A percentile compares a stretch with the other conserved stretches of the same genome.
phyloP scores from a whole-genome alignment of 495 filamentous ascomycete genomes.

The Bombardia bombarda region DNA sequence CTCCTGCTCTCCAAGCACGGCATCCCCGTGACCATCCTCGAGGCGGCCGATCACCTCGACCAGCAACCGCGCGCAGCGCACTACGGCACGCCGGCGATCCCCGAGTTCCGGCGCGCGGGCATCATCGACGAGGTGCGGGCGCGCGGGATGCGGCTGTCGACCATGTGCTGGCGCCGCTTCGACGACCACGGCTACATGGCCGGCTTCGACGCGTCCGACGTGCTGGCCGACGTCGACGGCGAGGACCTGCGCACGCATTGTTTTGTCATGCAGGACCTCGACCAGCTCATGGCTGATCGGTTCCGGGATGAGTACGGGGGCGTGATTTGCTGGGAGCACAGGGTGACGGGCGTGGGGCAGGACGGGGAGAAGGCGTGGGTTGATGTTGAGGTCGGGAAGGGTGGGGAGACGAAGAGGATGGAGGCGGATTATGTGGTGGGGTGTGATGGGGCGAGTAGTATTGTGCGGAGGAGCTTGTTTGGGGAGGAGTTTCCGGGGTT shows the following conservation, averaged over 20 bases:
- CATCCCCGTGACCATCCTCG: slow-evolving; percentile 46
- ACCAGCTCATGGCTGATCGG: slow-evolving; percentile 40
- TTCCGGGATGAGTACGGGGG: slow-evolving; percentile 32
- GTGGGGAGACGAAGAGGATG: slow-evolving; percentile 28
- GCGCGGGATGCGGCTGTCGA: slow-evolving; percentile 40
- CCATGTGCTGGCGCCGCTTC: slow-evolving; percentile 45
- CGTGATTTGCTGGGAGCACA: slow-evolving; percentile 40
- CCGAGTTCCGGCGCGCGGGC: slow-evolving; percentile 47
- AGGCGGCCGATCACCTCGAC: slow-evolving; percentile 43
- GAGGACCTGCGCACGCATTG: slow-evolving; percentile 31
- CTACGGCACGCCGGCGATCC: slow-evolving; percentile 45
- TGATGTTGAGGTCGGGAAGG: slow-evolving; percentile 38
- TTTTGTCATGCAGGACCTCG: slow-evolving; percentile 27
- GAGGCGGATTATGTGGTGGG: slow-evolving; percentile 51
- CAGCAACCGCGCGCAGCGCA: slow-evolving; percentile 48
- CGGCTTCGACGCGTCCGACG: slow-evolving; percentile 17
- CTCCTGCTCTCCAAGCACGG: slow-evolving; percentile 48
- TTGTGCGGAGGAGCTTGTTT: slow-evolving; percentile 46
- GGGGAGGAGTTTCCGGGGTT: slow-evolving; percentile 52
- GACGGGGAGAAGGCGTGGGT: slow-evolving; percentile 42
- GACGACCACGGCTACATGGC: slow-evolving; percentile 25
- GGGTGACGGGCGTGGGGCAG: slow-evolving; percentile 42
- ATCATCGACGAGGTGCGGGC: slow-evolving; percentile 45
- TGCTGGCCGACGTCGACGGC: slow-evolving; percentile 23
- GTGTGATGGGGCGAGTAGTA: slow-evolving; percentile 52